Conservation (phyloP, 108 stramenopile genomes). For the Discostella pseudostelligera region DNA sequence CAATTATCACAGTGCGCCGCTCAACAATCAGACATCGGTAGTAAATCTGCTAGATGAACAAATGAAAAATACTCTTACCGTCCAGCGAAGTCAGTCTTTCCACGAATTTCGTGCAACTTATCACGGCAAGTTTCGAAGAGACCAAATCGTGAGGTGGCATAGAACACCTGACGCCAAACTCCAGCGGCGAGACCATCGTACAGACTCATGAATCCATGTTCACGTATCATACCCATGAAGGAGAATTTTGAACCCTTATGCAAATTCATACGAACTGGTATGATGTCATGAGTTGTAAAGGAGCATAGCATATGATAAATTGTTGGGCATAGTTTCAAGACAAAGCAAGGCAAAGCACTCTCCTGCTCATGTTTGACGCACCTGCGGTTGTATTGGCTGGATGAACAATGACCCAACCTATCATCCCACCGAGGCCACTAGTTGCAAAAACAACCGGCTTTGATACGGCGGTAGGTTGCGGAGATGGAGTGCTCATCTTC, state of each 20-base stretch:
- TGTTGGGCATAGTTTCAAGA: background rate
- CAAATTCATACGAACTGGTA: conserved; percentile 79
- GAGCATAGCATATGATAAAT: background rate
- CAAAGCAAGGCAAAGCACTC: background rate
- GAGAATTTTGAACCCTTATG: conserved; percentile 72
- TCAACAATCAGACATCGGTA: conserved; percentile 1
- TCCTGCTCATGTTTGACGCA: background rate
- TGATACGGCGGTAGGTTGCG: conserved; percentile 29
- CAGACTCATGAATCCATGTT: conserved; percentile 69
- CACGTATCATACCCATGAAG: conserved; percentile 51
- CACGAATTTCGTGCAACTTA: conserved; percentile 77
- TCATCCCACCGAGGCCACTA: conserved; percentile 83
- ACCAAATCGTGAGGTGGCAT: conserved; percentile 87
- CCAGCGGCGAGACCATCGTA: conserved; percentile 92
- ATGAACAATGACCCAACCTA: conserved; percentile 89
- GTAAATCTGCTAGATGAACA: background rate
- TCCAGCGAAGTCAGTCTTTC: conserved; percentile 85
- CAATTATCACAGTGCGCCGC: background rate
- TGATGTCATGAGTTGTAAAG: background rate
- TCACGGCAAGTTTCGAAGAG: conserved; percentile 92
- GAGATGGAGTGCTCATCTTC: conserved; percentile 16
- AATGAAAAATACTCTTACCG: conserved; percentile 50
- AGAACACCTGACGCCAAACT: conserved; percentile 86
- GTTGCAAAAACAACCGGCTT: conserved; percentile 80
- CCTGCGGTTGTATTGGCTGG: conserved; percentile 84